Evolutionary conservation across 306 rosid species (phyloP).

Genomic region (Canavalia ensiformis): DNA sequence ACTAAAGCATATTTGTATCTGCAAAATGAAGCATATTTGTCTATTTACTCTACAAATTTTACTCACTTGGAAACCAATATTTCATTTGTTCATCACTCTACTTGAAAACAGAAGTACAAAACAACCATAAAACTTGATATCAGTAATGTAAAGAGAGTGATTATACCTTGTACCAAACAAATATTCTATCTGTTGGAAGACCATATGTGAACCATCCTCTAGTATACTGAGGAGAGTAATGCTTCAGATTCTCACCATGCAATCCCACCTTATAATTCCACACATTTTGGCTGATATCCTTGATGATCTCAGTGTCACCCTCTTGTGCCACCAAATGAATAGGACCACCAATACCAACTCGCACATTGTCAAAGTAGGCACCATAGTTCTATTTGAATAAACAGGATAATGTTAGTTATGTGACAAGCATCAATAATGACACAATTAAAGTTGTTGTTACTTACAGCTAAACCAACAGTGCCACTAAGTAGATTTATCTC

Average conservation of each 20-base stretch:
- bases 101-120: background rate
- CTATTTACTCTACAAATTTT: no score
- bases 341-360: slow-evolving; percentile 47
- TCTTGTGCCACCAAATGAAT: slow-evolving; percentile 28
- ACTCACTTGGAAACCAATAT: background rate
- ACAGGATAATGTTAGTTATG: background rate
- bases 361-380: slow-evolving; percentile 17
- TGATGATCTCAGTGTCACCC: background rate
- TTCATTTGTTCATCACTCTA: background rate
- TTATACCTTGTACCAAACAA: slow-evolving; percentile 25
- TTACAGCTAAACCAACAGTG: slow-evolving; percentile 57
- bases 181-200: background rate
- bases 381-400: slow-evolving; percentile 49
- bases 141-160: background rate
- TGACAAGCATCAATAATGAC: background rate
- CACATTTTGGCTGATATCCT: slow-evolving; percentile 22
- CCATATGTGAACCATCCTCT: background rate
- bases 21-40: no score
- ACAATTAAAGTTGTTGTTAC: slow-evolving; percentile 11
- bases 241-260: slow-evolving; percentile 38
- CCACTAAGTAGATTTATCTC: slow-evolving; percentile 43
- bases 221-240: background rate
- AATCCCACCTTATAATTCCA: slow-evolving; percentile 54
- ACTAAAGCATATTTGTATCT: background rate
- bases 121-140: background rate